Evolutionary conservation across 441 rosid genomes (phyloP), one percentile per base, ranked within the genome.

Genomic region (Adansonia grandidieri): DNA sequence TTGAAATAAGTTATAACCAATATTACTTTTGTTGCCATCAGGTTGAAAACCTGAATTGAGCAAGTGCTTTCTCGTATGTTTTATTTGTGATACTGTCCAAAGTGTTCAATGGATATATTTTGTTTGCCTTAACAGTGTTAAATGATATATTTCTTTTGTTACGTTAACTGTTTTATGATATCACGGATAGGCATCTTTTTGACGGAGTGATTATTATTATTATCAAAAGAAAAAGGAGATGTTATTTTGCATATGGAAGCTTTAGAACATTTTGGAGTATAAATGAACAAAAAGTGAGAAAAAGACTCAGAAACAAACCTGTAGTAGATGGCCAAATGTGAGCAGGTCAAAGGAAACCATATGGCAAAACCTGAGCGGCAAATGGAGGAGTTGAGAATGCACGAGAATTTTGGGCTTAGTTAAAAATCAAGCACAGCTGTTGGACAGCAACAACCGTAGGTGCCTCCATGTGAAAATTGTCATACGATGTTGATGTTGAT

Each of bases 321-420:
- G 15, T 57, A 11, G 6, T 8, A 28, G 58, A 22, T 3, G 20
- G 75, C 75, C 67, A 74, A 58, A 10, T 74, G 67, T 60, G 9
- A 28, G 24, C 61, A 53, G 62, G n/a, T 1, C 5, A n/a, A 71
- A 63, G 48, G 78, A 9, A 56, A 28, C 65, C 65, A 67, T 1
- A 48, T 65, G 84, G 85, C 78, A 62, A 71, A 66, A 71, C 9
- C 19, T 4, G 10, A 75, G 61, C 83, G 61, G 51, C 76, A 77
- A 11, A 50, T 61, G n/a, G 19, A 68, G 80, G 32, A 48, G 79
- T 77, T 75, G 64, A 54, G 73, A 66, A 56, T 54, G 73, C 82
- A 78, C 79, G 76, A 80, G 80, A 80, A 73, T 10, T n/a, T 11
- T n/a, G 9, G 37, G 28, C 0, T 40, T 14, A 5, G 15, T 11